Percentiles rank a stretch among this genome's conserved stretches.
phyloP scores from a whole-genome alignment of 2,329 filamentous ascomycete species.

The Fusarium kyushuense region DNA sequence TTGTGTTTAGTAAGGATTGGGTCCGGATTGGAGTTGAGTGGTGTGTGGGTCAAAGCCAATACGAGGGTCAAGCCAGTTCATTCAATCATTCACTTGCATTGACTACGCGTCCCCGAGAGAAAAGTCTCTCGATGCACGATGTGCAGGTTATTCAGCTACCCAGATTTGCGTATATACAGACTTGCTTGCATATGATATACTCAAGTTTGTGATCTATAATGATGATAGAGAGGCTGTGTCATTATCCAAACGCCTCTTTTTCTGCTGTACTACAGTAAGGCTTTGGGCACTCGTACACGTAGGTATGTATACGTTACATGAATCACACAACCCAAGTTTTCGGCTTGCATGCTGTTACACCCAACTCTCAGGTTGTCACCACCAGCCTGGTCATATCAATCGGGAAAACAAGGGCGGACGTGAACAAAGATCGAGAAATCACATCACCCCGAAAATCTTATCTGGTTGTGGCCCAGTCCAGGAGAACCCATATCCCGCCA shows the following conservation, averaged over 20 bases:
- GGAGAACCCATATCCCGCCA: slow-evolving; percentile 13
- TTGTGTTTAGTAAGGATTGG: slow-evolving; percentile 41
- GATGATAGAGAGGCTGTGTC: slow-evolving; percentile 16
- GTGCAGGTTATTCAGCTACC: slow-evolving; percentile 4
- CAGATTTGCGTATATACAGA: slow-evolving; percentile 2
- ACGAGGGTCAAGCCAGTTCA: slow-evolving; percentile 29
- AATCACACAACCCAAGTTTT: slow-evolving; percentile 19
- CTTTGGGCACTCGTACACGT: not conserved
- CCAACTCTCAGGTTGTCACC: slow-evolving; percentile 1
- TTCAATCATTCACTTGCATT: slow-evolving; percentile 13
- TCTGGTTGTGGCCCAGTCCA: slow-evolving; percentile 22
- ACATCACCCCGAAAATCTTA: slow-evolving; percentile 29
- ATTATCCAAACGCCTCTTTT: not conserved
- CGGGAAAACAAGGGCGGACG: slow-evolving; percentile 8
- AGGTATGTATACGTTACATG: not conserved
- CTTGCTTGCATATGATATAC: not conserved
- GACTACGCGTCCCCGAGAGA: slow-evolving; percentile 26
- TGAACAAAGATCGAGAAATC: slow-evolving; percentile 17
- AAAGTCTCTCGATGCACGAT: slow-evolving; percentile 17
- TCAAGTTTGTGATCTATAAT: slow-evolving; percentile 9
- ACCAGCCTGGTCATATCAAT: not conserved
- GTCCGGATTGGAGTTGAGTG: slow-evolving; percentile 31
- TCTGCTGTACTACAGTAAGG: not conserved
- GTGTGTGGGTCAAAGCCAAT: slow-evolving; percentile 37
- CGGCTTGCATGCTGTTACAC: slow-evolving; percentile 16